Conservation (phyloP, 257 asterid species). For the Solanum medicagineum region DNA sequence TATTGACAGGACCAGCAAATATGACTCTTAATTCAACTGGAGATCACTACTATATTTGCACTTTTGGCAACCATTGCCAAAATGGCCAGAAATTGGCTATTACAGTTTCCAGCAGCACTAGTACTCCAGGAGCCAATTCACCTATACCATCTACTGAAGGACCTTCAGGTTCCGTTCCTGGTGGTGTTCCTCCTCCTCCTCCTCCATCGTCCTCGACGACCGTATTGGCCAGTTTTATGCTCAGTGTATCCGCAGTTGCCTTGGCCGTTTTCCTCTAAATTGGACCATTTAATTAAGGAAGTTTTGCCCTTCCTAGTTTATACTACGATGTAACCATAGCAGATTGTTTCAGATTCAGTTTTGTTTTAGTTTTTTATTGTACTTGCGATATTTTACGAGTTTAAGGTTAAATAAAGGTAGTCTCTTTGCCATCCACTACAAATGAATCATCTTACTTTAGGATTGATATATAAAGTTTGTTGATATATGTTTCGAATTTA, state of each 20-base stretch:
- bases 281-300: background rate
- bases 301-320: background rate
- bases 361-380: background rate
- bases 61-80: slow-evolving; percentile 29
- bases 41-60: slow-evolving; percentile 33
- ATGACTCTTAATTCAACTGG: slow-evolving; percentile 28
- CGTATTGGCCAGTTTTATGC: background rate
- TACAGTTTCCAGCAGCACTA: slow-evolving; percentile 5
- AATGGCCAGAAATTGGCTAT: slow-evolving; percentile 30
- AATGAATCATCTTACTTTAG: background rate
- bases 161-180: background rate
- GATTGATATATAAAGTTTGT: background rate
- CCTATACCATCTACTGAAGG: slow-evolving; percentile 5
- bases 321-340: background rate
- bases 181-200: background rate
- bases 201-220: background rate
- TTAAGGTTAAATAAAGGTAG: background rate
- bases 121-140: slow-evolving; percentile 19
- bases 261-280: background rate
- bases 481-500: background rate
- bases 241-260: background rate
- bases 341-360: background rate
- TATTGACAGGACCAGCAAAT: slow-evolving; percentile 25
- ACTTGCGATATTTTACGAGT: background rate
- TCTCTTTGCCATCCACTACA: background rate